phyloP scores from a whole-genome alignment of 1,139 yeast species.

The Debaryomyces fabryi region DNA sequence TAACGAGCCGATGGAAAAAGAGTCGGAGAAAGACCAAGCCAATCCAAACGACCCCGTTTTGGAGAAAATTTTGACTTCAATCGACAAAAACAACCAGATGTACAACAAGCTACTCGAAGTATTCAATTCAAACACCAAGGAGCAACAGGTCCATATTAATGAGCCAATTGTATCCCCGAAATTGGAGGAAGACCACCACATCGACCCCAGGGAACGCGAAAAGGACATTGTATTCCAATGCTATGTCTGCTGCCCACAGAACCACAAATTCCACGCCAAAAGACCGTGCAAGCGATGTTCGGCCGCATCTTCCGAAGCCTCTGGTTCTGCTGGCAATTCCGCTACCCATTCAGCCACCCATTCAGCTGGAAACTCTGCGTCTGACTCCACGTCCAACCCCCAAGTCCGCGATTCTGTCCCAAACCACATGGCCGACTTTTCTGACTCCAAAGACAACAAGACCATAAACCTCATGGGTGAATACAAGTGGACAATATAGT shows the following conservation, averaged over 20 bases:
- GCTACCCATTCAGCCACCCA: neutral
- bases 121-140: neutral
- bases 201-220: constrained; percentile 1
- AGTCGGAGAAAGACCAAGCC: neutral
- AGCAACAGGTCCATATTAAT: neutral
- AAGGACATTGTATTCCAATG: constrained; percentile 22
- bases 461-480: constrained; percentile 37
- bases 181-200: neutral
- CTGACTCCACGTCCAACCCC: neutral
- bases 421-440: constrained; percentile 1
- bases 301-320: constrained; percentile 8
- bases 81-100: constrained; percentile 17
- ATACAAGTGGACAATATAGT: constrained; percentile 32
- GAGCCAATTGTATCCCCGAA: neutral
- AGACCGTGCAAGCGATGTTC: constrained; percentile 22
- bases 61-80: constrained; percentile 8
- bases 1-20: neutral
- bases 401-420: neutral
- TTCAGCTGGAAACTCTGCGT: neutral
- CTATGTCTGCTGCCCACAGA: constrained; percentile 19
- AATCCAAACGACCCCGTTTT: constrained; percentile 1
- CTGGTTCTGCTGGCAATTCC: constrained; percentile 1
- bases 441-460: constrained; percentile 18
- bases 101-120: constrained; percentile 17
- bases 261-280: constrained; percentile 9